These are phyloP conservation scores for Alternaria tenuissima DNA, from an alignment of 2,329 filamentous ascomycete species.

Conservation along the genomic window DNA sequence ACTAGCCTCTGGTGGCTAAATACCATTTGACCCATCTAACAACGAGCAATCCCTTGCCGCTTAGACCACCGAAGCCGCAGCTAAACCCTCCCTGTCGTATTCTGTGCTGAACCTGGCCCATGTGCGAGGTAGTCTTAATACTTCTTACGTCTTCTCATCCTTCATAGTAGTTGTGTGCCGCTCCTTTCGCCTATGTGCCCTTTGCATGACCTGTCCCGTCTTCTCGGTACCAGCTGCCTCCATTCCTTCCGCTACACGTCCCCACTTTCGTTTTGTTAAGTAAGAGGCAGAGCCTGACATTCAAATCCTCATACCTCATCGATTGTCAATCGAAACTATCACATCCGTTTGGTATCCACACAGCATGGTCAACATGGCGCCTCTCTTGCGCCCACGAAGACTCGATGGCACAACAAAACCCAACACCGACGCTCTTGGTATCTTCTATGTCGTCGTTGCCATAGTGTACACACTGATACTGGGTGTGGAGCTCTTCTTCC, in stretches of 20 bases:
- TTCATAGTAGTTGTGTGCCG: slow-evolving; percentile 30
- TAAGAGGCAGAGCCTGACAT: slow-evolving; percentile 35
- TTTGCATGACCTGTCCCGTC: slow-evolving; percentile 34
- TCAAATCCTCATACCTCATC: slow-evolving; percentile 19
- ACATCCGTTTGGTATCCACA: slow-evolving; percentile 19
- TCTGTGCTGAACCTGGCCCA: slow-evolving; percentile 27
- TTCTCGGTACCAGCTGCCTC: slow-evolving; percentile 30
- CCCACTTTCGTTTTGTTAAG: slow-evolving; percentile 38
- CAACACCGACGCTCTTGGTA: slow-evolving; percentile 44
- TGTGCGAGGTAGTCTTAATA: slow-evolving; percentile 31
- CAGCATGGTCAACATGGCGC: slow-evolving; percentile 45
- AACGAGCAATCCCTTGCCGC: slow-evolving; percentile 45
- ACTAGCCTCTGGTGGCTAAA: slow-evolving; percentile 37
- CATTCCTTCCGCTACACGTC: slow-evolving; percentile 30
- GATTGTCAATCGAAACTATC: slow-evolving; percentile 18
- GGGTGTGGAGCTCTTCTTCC: slow-evolving; percentile 39
- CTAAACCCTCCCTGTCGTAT: slow-evolving; percentile 38
- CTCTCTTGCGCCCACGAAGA: slow-evolving; percentile 33
- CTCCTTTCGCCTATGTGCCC: slow-evolving; percentile 42
- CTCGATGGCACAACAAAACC: slow-evolving; percentile 40
- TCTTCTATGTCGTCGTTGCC: slow-evolving; percentile 43
- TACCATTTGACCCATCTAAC: slow-evolving; percentile 35
- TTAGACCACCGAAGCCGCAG: slow-evolving; percentile 23
- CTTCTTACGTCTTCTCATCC: slow-evolving; percentile 29
- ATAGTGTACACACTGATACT: slow-evolving; percentile 47